These are phyloP conservation scores for Ustilago esculenta DNA, from an alignment of 1,284 basidiomycete genomes.

Conservation along the genomic window DNA sequence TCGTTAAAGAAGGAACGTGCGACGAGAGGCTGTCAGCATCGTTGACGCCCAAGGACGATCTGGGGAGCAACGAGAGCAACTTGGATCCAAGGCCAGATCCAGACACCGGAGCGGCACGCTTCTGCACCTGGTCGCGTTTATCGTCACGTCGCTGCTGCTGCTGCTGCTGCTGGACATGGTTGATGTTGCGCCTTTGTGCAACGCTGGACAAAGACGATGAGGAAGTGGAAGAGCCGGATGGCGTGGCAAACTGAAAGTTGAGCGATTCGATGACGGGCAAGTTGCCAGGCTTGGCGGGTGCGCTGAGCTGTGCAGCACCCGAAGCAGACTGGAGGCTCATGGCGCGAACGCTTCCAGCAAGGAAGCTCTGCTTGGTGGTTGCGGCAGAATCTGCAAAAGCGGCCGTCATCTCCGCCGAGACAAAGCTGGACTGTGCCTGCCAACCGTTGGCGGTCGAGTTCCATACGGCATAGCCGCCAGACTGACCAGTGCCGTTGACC, in stretches of 20 bases:
- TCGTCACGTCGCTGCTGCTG: conserved; percentile 1
- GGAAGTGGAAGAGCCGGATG: conserved; percentile 71
- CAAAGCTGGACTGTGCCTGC: conserved; percentile 68
- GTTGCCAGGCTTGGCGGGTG: conserved; percentile 61
- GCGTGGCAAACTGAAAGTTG: conserved; percentile 68
- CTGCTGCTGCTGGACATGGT: conserved; percentile 2
- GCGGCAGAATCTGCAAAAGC: conserved; percentile 72
- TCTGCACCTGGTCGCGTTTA: neutral
- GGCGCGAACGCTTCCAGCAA: conserved; percentile 69
- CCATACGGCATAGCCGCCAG: conserved; percentile 81
- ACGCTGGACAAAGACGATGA: conserved; percentile 24
- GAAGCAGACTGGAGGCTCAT: conserved; percentile 67
- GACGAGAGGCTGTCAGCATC: neutral
- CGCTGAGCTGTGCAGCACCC: conserved; percentile 68
- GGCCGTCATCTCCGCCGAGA: conserved; percentile 76
- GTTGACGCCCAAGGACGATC: conserved; percentile 4
- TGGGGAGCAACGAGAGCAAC: conserved; percentile 29
- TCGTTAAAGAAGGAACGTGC: conserved; percentile 21
- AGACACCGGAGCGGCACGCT: conserved; percentile 1
- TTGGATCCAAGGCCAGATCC: conserved; percentile 18
- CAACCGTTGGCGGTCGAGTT: conserved; percentile 75
- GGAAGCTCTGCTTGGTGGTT: conserved; percentile 66
- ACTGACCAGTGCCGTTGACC: conserved; percentile 68
- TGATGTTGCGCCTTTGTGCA: conserved; percentile 15
- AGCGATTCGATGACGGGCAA: conserved; percentile 52